phyloP scores from a whole-genome alignment of 768 basidiomycete genomes.

The Hericium alpestre region DNA sequence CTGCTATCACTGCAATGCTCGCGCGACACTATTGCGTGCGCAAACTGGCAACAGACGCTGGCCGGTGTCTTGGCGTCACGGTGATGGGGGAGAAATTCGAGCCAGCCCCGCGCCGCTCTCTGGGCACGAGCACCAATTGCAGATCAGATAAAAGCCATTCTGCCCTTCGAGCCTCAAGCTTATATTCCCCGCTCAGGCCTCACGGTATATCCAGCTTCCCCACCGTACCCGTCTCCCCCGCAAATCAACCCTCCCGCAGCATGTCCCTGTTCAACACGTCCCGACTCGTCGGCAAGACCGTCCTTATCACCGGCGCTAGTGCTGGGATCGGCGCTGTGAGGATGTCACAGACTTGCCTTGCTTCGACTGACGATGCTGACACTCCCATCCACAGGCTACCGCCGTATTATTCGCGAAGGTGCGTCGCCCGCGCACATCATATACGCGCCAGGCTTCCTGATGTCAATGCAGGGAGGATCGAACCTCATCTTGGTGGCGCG shows the following conservation, averaged over 20 bases:
- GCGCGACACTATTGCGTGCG: too few relatives aligned
- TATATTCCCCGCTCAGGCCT: background rate
- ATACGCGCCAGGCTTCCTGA: background rate
- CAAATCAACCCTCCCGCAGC: conserved; percentile 8
- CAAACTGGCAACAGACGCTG: too few relatives aligned
- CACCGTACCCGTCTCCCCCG: background rate
- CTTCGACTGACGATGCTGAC: background rate
- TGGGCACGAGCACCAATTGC: background rate
- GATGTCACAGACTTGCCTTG: conserved; percentile 2
- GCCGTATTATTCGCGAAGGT: conserved; percentile 87
- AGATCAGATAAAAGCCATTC: background rate
- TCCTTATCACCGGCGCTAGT: conserved; percentile 83
- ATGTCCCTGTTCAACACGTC: conserved; percentile 81
- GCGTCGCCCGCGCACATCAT: conserved; percentile 1
- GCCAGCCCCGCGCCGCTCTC: background rate
- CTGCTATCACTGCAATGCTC: too few relatives aligned
- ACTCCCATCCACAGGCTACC: conserved; percentile 46
- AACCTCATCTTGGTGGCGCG: conserved; percentile 83
- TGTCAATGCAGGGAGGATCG: conserved; percentile 54
- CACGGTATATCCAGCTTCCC: background rate
- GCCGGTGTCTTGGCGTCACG: too few relatives aligned
- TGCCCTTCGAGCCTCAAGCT: background rate
- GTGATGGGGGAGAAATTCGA: background rate
- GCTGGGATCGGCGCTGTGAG: conserved; percentile 83
- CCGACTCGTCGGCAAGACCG: conserved; percentile 73